Evolutionary conservation across 208 protist genomes (phyloP), one percentile per base, ranked within the genome.

Genomic region (Trypanosoma melophagium): DNA sequence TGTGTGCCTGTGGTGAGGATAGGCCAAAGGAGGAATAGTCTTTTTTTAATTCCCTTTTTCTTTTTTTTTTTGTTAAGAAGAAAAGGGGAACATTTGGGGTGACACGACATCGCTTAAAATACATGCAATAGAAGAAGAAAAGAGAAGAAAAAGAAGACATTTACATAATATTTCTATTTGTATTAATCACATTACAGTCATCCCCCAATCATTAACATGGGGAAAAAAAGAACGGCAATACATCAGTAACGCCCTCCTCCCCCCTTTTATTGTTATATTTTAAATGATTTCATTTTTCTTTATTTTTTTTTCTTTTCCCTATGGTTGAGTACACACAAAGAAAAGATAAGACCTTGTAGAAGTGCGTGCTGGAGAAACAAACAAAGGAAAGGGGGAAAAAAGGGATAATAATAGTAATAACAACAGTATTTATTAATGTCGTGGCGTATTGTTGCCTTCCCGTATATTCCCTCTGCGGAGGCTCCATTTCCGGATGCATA

Each of bases 1-100:
- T 54, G 7, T 94, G 88, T 61, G 19, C 59, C 8, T 94, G 88
- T 49, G 88, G 88, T 0, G 50, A 62, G n/a, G 4, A 8, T 4
- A 28, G 67, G 3, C 56, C 67, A 51, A 53, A 42, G 25, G 61
- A 68, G 1, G 1, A 35, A 35, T 35, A 5, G 5, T 35, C 28
- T 35, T 35, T 35, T 35, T 35, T 35, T 35, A n/a, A n/a, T 35
- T 5, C 5, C 5, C 28, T 35, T 35, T 5, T 35, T 35, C 28
- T 35, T 35, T 35, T 35, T 7, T 35, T 35, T 35, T 35, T 35
- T 35, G 3, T 35, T 35, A 35, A 35, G 28, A 35, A 35, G 28
- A 1, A 35, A 35, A 7, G 28, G 5, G 5, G 28, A 35, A n/a
- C n/a, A n/a, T n/a, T n/a, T n/a, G n/a, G n/a, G n/a, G n/a, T n/a